Evolutionary conservation across 371 early-diverging fungal genomes (phyloP), one percentile per base, ranked within the genome.

Genomic region (Basidiobolus meristosporus): DNA sequence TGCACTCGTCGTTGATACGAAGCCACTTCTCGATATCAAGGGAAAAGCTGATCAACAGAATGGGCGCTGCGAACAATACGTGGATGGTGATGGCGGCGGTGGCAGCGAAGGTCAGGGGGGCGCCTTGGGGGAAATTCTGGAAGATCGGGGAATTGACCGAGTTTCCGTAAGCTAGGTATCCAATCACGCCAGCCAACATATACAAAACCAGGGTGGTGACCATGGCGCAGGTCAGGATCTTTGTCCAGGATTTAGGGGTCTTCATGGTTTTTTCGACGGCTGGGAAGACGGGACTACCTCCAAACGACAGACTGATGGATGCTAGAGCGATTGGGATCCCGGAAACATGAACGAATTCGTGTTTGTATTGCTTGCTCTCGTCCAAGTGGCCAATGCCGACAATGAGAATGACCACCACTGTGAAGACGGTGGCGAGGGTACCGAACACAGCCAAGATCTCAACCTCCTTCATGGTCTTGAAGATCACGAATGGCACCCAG

Each of bases 271-370:
- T n/a, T n/a, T n/a, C n/a, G n/a, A n/a, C n/a, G n/a, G n/a, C n/a
- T n/a, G n/a, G n/a, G n/a, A 76, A 84, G 37, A 82, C 70, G 71
- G 66, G 53, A 81, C 78, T n/a, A n/a, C n/a, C n/a, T n/a, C n/a
- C n/a, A n/a, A n/a, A n/a, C n/a, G n/a, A n/a, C n/a, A n/a, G n/a
- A 36, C 74, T 77, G 39, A 65, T 63, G 73, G 84, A 78, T 11
- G 82, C 42, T 7, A 51, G 31, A 32, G 46, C 35, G 9, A 38
- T 28, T 12, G 51, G 42, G 12, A 51, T 57, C 39, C 70, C 63
- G 15, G 57, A 45, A 54, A 60, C 61, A 28, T 65, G 60, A 32
- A 60, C 70, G 28, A 46, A 20, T 34, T 60, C 32, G 62, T 48
- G 0, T 59, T 62, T 7, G 43, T 37, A 19, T 41, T 41, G 23